phyloP scores from a whole-genome alignment of 73 alveolate genomes.

The Paramecium tetraurelia region DNA sequence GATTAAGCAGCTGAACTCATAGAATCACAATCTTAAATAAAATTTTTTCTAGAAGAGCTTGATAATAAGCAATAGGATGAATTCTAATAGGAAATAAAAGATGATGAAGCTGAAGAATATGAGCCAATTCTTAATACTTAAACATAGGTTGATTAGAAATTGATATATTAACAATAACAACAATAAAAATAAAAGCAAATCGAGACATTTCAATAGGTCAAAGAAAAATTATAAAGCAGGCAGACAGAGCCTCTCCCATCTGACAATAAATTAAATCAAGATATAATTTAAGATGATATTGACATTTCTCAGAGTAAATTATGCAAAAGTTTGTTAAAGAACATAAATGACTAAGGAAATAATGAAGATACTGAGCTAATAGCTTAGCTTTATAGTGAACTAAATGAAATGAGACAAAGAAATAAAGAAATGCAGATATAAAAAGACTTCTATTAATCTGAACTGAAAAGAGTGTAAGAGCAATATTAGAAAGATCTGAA shows the following conservation, averaged over 20 bases:
- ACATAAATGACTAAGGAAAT: neutral
- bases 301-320: neutral
- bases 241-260: neutral
- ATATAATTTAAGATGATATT: conserved; percentile 1
- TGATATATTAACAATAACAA: neutral
- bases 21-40: neutral
- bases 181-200: neutral
- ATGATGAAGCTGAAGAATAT: neutral
- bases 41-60: neutral
- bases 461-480: neutral
- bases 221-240: neutral
- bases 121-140: neutral
- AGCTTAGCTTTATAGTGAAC: neutral
- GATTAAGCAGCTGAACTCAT: neutral
- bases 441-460: neutral
- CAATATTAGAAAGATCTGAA: neutral
- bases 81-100: neutral
- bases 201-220: neutral
- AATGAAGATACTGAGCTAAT: neutral
- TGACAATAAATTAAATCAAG: neutral
- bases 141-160: neutral
- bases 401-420: neutral
- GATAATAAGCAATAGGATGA: neutral
- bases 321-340: neutral
- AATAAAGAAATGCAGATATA: neutral